Conservation (phyloP, 371 early-diverging fungal genomes). For the Circinella umbellata region DNA sequence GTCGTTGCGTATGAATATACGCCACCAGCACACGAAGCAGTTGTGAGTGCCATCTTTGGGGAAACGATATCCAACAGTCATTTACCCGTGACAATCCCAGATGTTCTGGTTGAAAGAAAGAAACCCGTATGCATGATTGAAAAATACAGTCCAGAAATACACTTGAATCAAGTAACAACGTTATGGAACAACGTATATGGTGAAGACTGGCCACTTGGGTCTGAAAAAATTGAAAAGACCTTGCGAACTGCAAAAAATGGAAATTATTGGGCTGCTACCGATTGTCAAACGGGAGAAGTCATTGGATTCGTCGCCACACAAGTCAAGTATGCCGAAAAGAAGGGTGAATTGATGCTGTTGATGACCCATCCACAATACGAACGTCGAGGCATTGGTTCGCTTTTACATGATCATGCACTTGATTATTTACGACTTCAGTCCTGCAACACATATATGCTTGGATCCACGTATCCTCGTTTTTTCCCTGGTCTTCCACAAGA, state of each 20-base stretch:
- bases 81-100: constrained; percentile 45
- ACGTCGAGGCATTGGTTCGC: constrained; percentile 38
- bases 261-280: constrained; percentile 30
- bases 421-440: constrained; percentile 27
- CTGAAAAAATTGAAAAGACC: constrained; percentile 27
- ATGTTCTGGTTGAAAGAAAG: background rate
- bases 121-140: background rate
- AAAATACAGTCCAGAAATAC: constrained; percentile 10
- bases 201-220: constrained; percentile 33
- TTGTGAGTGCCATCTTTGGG: constrained; percentile 43
- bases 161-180: constrained; percentile 17
- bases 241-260: constrained; percentile 26
- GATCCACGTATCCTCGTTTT: constrained; percentile 54
- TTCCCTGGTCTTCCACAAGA: constrained; percentile 49
- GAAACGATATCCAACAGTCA: constrained; percentile 30
- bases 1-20: constrained; percentile 54
- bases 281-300: constrained; percentile 14
- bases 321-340: constrained; percentile 14
- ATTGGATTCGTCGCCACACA: constrained; percentile 50
- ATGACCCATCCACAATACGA: constrained; percentile 36
- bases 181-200: constrained; percentile 36
- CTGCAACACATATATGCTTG: constrained; percentile 21
- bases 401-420: constrained; percentile 36
- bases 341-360: constrained; percentile 42
- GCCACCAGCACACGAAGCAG: constrained; percentile 52